A percentile compares a stretch with the other conserved stretches of the same genome.
Evolutionary conservation across 2,329 filamentous ascomycete genomes (phyloP).

Genomic region (Escovopsis sp.): DNA sequence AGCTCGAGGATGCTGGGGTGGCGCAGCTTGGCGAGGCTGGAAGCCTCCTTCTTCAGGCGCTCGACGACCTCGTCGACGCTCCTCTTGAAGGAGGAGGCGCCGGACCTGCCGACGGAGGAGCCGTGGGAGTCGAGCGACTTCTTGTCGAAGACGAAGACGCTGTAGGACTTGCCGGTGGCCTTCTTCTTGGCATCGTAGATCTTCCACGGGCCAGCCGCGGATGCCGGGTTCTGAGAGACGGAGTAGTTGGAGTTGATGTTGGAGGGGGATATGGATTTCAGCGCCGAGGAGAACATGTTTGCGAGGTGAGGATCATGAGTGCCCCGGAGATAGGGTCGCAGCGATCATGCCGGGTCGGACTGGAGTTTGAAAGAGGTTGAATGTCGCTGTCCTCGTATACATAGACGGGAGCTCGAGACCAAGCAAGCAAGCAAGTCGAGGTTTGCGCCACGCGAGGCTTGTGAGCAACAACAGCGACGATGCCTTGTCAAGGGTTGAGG

Average conservation of each 20-base stretch:
- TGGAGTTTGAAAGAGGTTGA: not conserved
- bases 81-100: conserved; percentile 56
- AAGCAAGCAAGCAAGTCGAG: not conserved
- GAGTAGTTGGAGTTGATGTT: conserved; percentile 91
- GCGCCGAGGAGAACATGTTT: conserved; percentile 77
- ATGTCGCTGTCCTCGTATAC: too few relatives aligned
- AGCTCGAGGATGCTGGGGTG: conserved; percentile 89
- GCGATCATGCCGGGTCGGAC: conserved; percentile 13
- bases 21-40: conserved; percentile 70
- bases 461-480: too few relatives aligned
- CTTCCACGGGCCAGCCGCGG: conserved; percentile 84
- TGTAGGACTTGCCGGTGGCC: conserved; percentile 74
- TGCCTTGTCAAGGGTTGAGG: too few relatives aligned
- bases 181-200: conserved; percentile 98
- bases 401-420: not conserved
- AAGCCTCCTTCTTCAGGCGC: conserved; percentile 79
- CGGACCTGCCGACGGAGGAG: conserved; percentile 23
- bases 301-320: conserved; percentile 5
- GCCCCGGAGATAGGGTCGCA: conserved; percentile 8
- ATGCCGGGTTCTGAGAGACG: conserved; percentile 59
- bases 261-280: conserved; percentile 81
- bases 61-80: conserved; percentile 83
- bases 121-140: conserved; percentile 58
- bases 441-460: not conserved
- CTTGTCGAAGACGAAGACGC: conserved; percentile 87